These are phyloP conservation scores for Penicillium simplicissimum DNA, from an alignment of 495 filamentous ascomycete genomes.

Conservation along the genomic window DNA sequence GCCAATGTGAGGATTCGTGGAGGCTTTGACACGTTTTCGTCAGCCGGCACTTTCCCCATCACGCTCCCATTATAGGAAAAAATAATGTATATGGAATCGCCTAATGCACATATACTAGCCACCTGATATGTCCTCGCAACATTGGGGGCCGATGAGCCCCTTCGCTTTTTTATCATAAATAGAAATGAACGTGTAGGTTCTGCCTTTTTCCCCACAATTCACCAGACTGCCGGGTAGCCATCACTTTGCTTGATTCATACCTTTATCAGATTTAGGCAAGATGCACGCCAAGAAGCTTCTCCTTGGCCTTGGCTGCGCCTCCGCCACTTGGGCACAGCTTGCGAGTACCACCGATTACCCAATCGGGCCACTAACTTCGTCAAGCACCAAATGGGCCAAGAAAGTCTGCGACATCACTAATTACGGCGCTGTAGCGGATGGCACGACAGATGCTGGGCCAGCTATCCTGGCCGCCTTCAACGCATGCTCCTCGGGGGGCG, in stretches of 20 bases:
- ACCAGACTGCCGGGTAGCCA: not conserved
- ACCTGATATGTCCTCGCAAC: not conserved
- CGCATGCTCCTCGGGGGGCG: constrained; percentile 33
- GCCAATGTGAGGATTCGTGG: not conserved
- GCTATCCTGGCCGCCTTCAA: constrained; percentile 41
- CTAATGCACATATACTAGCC: not conserved
- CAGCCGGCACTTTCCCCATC: not conserved
- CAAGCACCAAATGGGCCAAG: constrained; percentile 18
- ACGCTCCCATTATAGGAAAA: not conserved
- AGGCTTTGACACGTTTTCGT: not conserved
- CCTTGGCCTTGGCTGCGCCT: constrained; percentile 11
- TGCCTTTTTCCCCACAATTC: not conserved
- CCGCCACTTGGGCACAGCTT: constrained; percentile 11
- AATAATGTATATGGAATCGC: not conserved
- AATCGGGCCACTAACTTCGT: constrained; percentile 36
- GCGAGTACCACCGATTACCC: constrained; percentile 17
- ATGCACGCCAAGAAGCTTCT: constrained; percentile 10
- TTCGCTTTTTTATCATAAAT: not conserved
- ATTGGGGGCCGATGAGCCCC: not conserved
- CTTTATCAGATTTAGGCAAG: not conserved
- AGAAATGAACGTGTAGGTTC: not conserved
- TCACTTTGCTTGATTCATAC: not conserved
- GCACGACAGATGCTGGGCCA: constrained; percentile 42
- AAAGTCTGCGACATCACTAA: constrained; percentile 28
- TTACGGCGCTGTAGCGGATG: constrained; percentile 31